Evolutionary conservation across 495 filamentous ascomycete genomes (phyloP), one percentile per base, ranked within the genome.

Genomic region (Astrothelium subdiscretum): DNA sequence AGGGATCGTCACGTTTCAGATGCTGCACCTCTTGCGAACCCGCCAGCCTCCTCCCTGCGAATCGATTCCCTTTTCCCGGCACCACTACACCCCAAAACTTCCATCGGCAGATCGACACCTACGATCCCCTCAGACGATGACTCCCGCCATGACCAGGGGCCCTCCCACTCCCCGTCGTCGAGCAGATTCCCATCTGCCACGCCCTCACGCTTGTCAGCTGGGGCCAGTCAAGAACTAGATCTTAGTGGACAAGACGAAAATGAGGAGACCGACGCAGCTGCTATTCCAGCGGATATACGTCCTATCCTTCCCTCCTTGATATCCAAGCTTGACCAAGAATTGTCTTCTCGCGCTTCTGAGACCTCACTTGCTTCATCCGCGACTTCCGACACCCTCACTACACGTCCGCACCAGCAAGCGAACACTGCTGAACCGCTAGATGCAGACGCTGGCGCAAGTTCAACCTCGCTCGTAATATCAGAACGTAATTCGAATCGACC

Each of bases 351-450:
- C 5, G 43, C 68, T 43, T 71, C 69, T 63, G 67, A 66, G 61
- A 63, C 62, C 24, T 69, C 69, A 29, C 66, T 71, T 63, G 66
- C 69, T 22, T 71, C 69, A 44, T 68, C 69, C 22, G 65, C 59
- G 15, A 70, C 69, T 5, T 59, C 63, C 27, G 69, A 67, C 32
- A 66, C 67, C 62, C 59, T 66, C 18, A 61, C 60, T 2, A 42
- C 54, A 12, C 43, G n/a, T 48, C 43, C 12, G 43, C 43, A 48
- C 12, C 43, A 48, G 5, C 43, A 22, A 48, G 43, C 13, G 43
- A 48, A 48, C 43, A 10, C 12, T 5, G 12, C 43, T 20, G 43
- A 18, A 15, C n/a, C 43, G 20, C 43, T 48, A 48, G n/a, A 48
- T 22, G 43, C 43, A 15, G 43, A 48, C n/a, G 43, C 43, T 48